Evolutionary conservation across 2,329 filamentous ascomycete genomes (phyloP).

Genomic region (Pseudocercospora pini-densiflorae): DNA sequence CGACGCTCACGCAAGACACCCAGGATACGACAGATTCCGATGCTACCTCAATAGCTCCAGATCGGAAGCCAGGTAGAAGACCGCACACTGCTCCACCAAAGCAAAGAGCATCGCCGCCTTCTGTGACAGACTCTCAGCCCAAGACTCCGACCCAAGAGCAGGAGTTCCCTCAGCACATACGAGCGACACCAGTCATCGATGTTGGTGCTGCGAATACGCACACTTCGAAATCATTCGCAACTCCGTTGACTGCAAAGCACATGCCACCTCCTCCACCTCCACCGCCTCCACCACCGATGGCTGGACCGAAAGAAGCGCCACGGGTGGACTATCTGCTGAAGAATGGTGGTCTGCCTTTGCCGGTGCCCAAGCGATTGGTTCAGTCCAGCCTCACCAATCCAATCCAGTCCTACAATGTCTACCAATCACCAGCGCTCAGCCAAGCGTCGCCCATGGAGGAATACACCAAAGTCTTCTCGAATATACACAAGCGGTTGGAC

Average conservation of each 20-base stretch:
- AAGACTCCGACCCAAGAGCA: constrained; percentile 49
- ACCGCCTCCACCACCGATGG: constrained; percentile 74
- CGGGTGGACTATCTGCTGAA: constrained; percentile 91
- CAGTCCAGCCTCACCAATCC: constrained; percentile 61
- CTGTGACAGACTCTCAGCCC: constrained; percentile 50
- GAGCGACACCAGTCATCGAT: constrained; percentile 46
- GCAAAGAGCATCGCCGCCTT: constrained; percentile 41
- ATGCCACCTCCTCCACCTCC: constrained; percentile 53
- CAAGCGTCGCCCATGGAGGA: constrained; percentile 41
- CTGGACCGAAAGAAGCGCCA: constrained; percentile 69
- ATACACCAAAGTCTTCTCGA: constrained; percentile 69
- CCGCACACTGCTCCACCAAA: constrained; percentile 13
- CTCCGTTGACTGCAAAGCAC: constrained; percentile 34
- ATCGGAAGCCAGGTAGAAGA: constrained; percentile 41
- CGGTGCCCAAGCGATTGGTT: constrained; percentile 75
- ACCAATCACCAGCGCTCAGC: constrained; percentile 56
- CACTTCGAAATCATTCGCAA: constrained; percentile 46
- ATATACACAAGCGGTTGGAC: constrained; percentile 80
- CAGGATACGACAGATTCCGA: constrained; percentile 50
- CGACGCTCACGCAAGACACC: constrained; percentile 48
- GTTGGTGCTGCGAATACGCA: constrained; percentile 47
- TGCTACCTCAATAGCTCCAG: constrained; percentile 50
- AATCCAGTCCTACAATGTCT: constrained; percentile 64
- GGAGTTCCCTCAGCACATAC: constrained; percentile 43
- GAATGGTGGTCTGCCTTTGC: constrained; percentile 77